Evolutionary conservation across 2,329 filamentous ascomycete species (phyloP).

Genomic region (Epichloe coenophiala): DNA sequence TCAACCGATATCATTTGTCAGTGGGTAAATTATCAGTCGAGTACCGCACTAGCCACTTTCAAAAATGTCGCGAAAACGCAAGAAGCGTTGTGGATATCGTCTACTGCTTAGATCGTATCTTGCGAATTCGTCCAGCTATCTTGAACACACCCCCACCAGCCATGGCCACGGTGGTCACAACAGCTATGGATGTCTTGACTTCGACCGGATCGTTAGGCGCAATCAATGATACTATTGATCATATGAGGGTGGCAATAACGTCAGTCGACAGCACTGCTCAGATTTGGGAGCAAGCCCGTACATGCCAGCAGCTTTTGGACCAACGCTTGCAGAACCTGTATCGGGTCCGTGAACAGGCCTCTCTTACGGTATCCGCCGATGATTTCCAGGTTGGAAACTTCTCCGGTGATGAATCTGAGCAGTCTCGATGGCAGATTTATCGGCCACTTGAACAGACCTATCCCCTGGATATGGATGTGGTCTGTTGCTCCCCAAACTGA

Average conservation of each 20-base stretch:
- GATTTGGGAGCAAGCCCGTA: constrained; percentile 46
- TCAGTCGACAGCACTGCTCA: constrained; percentile 41
- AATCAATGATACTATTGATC: constrained; percentile 37
- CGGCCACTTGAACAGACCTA: constrained; percentile 22
- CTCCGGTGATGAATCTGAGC: constrained; percentile 14
- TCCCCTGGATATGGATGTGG: constrained; percentile 24
- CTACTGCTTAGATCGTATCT: constrained; percentile 25
- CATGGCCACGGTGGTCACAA: constrained; percentile 45
- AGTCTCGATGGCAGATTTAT: constrained; percentile 22
- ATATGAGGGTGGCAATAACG: constrained; percentile 37
- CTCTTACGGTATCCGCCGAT: constrained; percentile 13
- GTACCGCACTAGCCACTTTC: constrained; percentile 30
- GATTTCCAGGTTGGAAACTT: constrained; percentile 17
- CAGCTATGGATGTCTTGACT: constrained; percentile 53
- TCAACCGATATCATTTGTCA: constrained; percentile 46
- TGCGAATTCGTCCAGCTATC: constrained; percentile 17
- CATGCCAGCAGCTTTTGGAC: constrained; percentile 34
- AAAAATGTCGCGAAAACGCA: constrained; percentile 37
- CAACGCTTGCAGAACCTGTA: constrained; percentile 21
- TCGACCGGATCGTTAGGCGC: constrained; percentile 41
- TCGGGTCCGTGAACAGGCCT: constrained; percentile 19
- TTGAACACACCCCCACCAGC: constrained; percentile 42
- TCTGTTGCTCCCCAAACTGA: constrained; percentile 18
- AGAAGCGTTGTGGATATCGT: constrained; percentile 35
- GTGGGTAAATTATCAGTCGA: constrained; percentile 24